phyloP scores from a whole-genome alignment of 352 stramenopile species.

The Phytophthora litchii region DNA sequence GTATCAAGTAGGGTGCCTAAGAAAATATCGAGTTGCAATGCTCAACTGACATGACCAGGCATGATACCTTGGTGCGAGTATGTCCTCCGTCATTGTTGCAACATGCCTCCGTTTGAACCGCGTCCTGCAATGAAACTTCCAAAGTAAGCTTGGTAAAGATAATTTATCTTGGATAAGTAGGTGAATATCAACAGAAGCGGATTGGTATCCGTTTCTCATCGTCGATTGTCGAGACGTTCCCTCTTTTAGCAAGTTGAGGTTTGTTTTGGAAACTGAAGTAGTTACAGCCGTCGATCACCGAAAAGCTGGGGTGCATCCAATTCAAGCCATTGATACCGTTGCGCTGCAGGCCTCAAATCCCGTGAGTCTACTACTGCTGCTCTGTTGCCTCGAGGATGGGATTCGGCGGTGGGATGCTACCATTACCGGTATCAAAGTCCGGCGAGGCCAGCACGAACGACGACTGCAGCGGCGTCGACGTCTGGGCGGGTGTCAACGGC shows the following conservation, averaged over 20 bases:
- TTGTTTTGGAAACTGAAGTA: conserved; percentile 6
- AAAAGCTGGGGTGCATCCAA: conserved; percentile 4
- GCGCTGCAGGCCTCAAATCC: conserved; percentile 3
- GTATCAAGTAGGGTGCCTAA: too few relatives aligned
- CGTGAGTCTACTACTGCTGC: not conserved
- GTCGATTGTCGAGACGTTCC: not conserved
- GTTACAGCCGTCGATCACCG: conserved; percentile 14
- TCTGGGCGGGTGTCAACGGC: conserved; percentile 22
- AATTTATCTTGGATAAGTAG: too few relatives aligned
- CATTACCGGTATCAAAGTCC: conserved; percentile 4
- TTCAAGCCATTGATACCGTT: not conserved
- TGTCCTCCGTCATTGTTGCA: too few relatives aligned
- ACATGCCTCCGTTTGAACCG: too few relatives aligned
- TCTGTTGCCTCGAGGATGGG: not conserved
- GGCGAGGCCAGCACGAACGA: conserved; percentile 52
- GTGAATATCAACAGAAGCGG: not conserved
- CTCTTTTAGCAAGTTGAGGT: conserved; percentile 18
- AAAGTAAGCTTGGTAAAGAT: too few relatives aligned
- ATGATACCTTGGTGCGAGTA: too few relatives aligned
- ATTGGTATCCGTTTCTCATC: not conserved
- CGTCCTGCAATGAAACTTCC: not conserved
- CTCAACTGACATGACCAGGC: too few relatives aligned
- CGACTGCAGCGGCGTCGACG: conserved; percentile 36
- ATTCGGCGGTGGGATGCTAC: not conserved
- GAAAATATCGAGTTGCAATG: too few relatives aligned